Percentiles rank a stretch among this genome's conserved stretches.
phyloP scores from a whole-genome alignment of 495 filamentous ascomycete species.

The Rusavskia elegans region DNA sequence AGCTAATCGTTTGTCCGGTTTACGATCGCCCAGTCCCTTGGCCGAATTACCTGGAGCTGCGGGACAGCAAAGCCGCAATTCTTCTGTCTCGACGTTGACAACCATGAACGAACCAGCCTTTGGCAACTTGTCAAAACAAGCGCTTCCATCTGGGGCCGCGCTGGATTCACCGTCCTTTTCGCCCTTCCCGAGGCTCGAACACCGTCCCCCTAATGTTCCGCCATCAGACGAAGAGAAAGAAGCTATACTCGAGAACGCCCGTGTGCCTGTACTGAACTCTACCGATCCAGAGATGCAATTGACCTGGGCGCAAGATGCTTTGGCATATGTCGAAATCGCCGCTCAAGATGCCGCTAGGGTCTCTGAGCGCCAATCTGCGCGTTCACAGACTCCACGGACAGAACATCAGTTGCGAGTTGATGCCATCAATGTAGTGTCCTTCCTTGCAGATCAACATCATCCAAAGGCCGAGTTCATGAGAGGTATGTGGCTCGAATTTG shows the following conservation, averaged over 20 bases:
- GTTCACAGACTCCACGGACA: constrained; percentile 64
- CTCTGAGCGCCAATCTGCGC: constrained; percentile 43
- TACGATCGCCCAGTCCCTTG: constrained; percentile 12
- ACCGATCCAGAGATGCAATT: constrained; percentile 95
- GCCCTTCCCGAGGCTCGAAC: constrained; percentile 72
- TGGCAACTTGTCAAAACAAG: background rate
- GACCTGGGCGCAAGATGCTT: constrained; percentile 84
- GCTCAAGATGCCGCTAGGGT: constrained; percentile 50
- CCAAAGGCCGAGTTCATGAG: constrained; percentile 90
- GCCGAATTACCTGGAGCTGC: constrained; percentile 2
- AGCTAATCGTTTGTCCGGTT: constrained; percentile 8
- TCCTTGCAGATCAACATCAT: constrained; percentile 80
- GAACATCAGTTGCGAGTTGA: constrained; percentile 79
- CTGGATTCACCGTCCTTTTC: constrained; percentile 69
- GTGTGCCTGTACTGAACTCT: constrained; percentile 71
- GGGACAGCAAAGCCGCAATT: constrained; percentile 8
- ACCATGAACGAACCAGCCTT: background rate
- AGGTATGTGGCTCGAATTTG: constrained; percentile 96
- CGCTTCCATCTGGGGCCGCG: background rate
- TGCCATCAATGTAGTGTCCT: constrained; percentile 79
- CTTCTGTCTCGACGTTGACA: constrained; percentile 12
- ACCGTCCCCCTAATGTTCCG: constrained; percentile 76
- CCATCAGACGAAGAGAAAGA: constrained; percentile 91
- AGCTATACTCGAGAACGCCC: constrained; percentile 65
- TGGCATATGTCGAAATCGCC: constrained; percentile 77